phyloP scores from a whole-genome alignment of 768 basidiomycete species.

The Boletus barrowsii region DNA sequence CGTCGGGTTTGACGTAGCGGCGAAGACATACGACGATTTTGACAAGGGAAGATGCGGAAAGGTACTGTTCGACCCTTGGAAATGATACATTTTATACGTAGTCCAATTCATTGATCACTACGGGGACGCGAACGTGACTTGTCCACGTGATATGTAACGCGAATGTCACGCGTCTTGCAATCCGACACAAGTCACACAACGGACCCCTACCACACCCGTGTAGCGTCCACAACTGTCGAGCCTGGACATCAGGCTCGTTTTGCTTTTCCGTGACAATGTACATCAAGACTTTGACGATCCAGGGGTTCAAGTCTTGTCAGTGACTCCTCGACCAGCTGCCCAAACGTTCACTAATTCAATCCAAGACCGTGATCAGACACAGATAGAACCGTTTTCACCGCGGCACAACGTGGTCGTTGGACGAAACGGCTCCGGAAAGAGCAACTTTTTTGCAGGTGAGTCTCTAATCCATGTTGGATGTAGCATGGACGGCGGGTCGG shows the following conservation, averaged over 20 bases:
- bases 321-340: not conserved
- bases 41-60: conserved; percentile 74
- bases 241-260: not conserved
- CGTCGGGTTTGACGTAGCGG: conserved; percentile 57
- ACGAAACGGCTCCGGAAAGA: conserved; percentile 96
- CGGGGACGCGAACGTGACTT: conserved; percentile 14
- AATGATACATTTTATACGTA: conserved; percentile 16
- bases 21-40: conserved; percentile 59
- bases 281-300: conserved; percentile 86
- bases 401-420: conserved; percentile 97
- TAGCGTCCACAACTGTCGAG: not conserved
- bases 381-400: conserved; percentile 92
- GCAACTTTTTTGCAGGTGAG: conserved; percentile 95
- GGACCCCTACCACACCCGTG: not conserved
- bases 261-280: conserved; percentile 45
- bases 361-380: conserved; percentile 80
- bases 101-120: not conserved
- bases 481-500: not conserved
- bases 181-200: no score
- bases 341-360: conserved; percentile 3
- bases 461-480: not conserved
- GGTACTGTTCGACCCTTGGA: conserved; percentile 76
- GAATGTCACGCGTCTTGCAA: conserved; percentile 4
- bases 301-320: conserved; percentile 98
- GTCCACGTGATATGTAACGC: conserved; percentile 24